These are phyloP conservation scores for Diaporthe longicolla DNA, from an alignment of 2,329 filamentous ascomycete species.

Conservation along the genomic window DNA sequence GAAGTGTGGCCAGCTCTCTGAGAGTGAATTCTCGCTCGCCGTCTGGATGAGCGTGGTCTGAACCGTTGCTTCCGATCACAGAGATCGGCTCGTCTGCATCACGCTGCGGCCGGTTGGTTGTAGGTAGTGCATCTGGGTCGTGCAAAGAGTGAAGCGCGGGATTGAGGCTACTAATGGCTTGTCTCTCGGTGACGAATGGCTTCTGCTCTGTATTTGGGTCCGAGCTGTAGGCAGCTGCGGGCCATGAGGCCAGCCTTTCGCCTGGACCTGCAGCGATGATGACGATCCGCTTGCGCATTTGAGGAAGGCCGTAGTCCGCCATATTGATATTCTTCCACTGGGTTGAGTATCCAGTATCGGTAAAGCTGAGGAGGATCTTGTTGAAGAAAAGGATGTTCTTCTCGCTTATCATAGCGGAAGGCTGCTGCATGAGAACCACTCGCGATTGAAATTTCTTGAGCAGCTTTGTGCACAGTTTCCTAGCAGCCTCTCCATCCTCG, in stretches of 20 bases:
- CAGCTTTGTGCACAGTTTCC: slow-evolving; percentile 67
- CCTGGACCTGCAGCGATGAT: slow-evolving; percentile 76
- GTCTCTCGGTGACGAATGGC: slow-evolving; percentile 60
- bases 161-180: slow-evolving; percentile 56
- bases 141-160: slow-evolving; percentile 54
- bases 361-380: slow-evolving; percentile 74
- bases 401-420: slow-evolving; percentile 72
- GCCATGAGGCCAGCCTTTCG: slow-evolving; percentile 77
- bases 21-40: slow-evolving; percentile 75
- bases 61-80: slow-evolving; percentile 75
- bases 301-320: slow-evolving; percentile 65
- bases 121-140: slow-evolving; percentile 46
- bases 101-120: slow-evolving; percentile 54
- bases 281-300: slow-evolving; percentile 65
- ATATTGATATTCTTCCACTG: slow-evolving; percentile 70
- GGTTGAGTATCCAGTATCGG: slow-evolving; percentile 76
- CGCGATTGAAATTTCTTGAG: slow-evolving; percentile 73
- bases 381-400: slow-evolving; percentile 69
- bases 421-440: slow-evolving; percentile 83
- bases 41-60: slow-evolving; percentile 71
- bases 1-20: slow-evolving; percentile 77
- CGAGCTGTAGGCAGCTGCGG: slow-evolving; percentile 70
- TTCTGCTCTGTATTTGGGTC: slow-evolving; percentile 49
- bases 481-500: slow-evolving; percentile 76
- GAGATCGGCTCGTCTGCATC: slow-evolving; percentile 62